phyloP scores from a whole-genome alignment of 331 rosid genomes.

The Dryas integrifolia region DNA sequence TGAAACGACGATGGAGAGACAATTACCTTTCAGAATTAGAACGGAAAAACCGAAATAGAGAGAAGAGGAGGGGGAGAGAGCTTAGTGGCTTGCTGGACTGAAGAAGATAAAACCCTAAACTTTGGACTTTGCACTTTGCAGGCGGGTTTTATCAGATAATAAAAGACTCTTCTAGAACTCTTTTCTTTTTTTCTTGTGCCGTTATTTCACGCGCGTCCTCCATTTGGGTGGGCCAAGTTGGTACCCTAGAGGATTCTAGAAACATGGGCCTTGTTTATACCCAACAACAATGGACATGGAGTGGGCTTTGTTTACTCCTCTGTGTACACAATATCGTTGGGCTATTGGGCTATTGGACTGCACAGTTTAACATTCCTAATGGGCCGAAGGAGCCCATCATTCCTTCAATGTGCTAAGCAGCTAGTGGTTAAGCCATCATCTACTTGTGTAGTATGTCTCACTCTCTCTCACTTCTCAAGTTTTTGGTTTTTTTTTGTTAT shows the following conservation, averaged over 20 bases:
- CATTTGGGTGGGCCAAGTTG: background rate
- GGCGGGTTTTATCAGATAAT: conserved; percentile 32
- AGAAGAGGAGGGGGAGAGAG: background rate
- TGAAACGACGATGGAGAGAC: background rate
- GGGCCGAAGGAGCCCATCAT: too few relatives aligned
- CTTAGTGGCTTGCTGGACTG: conserved; percentile 9
- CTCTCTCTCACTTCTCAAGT: too few relatives aligned
- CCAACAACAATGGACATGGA: too few relatives aligned
- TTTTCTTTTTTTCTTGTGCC: background rate
- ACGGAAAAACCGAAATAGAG: background rate
- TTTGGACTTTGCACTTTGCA: background rate
- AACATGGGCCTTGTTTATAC: background rate
- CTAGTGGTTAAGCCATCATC: too few relatives aligned
- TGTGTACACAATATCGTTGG: too few relatives aligned
- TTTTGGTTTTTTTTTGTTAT: too few relatives aligned
- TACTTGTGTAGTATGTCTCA: too few relatives aligned
- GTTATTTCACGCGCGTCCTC: background rate
- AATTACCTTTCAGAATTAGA: conserved; percentile 1
- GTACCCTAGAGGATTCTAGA: background rate
- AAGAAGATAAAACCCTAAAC: conserved; percentile 40
- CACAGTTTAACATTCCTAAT: too few relatives aligned
- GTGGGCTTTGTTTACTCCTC: too few relatives aligned
- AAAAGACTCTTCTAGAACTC: conserved; percentile 38
- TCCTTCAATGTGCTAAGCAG: too few relatives aligned
- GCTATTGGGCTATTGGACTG: too few relatives aligned